Conservation (phyloP, 129 eudicot species). For the Flaveria linearis region DNA sequence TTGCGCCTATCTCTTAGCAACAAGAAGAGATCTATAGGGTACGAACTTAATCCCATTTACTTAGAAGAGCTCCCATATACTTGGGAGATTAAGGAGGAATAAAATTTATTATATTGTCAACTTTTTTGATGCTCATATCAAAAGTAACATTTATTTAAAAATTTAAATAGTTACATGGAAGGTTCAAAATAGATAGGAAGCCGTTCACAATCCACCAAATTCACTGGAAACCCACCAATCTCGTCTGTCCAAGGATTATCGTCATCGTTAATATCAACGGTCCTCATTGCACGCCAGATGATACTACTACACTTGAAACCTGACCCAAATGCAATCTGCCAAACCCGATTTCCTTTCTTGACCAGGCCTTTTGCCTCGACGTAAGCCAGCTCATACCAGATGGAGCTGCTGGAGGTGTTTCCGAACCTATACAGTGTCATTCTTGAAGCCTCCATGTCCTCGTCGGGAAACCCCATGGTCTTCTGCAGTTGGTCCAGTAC, state of each 20-base stretch:
- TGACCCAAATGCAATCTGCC: constrained; percentile 78
- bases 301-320: constrained; percentile 37
- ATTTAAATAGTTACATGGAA: too few relatives aligned
- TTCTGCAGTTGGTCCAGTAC: constrained; percentile 70
- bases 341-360: constrained; percentile 53
- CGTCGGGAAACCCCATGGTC: constrained; percentile 54
- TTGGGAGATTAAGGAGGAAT: too few relatives aligned
- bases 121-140: too few relatives aligned
- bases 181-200: neutral
- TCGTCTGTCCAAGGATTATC: neutral
- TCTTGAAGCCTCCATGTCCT: constrained; percentile 81
- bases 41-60: too few relatives aligned
- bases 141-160: too few relatives aligned
- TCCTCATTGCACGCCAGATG: neutral
- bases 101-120: too few relatives aligned
- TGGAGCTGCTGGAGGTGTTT: constrained; percentile 72
- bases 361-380: constrained; percentile 69
- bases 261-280: neutral
- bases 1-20: too few relatives aligned
- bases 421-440: constrained; percentile 74
- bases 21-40: too few relatives aligned
- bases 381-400: constrained; percentile 72
- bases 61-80: too few relatives aligned
- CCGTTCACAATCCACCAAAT: neutral
- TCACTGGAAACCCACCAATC: neutral